Base-by-base conservation (phyloP, 371 early-diverging fungal species). In the Saksenaea vasiformis region DNA sequence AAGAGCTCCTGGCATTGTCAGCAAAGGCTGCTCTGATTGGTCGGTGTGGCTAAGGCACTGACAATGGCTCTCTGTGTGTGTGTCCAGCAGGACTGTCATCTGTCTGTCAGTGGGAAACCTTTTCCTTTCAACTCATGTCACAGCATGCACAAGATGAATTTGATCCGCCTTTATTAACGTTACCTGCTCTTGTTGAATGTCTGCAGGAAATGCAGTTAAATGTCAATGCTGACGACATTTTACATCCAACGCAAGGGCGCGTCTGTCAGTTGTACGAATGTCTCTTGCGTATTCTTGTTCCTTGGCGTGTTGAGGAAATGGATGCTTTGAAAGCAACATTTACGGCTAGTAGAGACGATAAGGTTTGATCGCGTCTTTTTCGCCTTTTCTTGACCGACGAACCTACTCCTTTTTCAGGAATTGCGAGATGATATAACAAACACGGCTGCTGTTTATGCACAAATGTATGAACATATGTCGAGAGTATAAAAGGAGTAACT, bases 231-330 rank as follows among this genome's bases (percentile, higher is more conserved):
- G 51, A 53, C 10, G 67, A 71, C 58, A 56, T 71, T 14, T 34
- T 71, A 5, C 67, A 71, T 64, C 71, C 71, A 7, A 64, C 67
- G 0, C 58, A 61, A 35, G 35, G 51, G 17, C 57, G 65, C 5
- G 64, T 64, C 14, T 58, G 58, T 31, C 61, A 64, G 38, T 47
- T 71, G 27, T 71, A 60, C 47, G 62, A 62, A 51, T 60, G 55
- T 47, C 60, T 66, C 27, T 39, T 71, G 5, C 38, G 53, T 27
- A 41, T 69, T 22, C 22, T 69, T 13, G 56, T 62, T 24, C 61
- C 65, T 14, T 64, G 65, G 64, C 69, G 65, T 7, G 26, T 58
- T 0, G 31, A 38, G 7, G 53, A 61, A 27, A 62, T 62, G 36
- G 62, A 62, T 41, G 26, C 31, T 1, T 34, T 47, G 17, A 51